Evolutionary conservation across 495 filamentous ascomycete genomes (phyloP).

Genomic region (Neurospora tetrasperma): DNA sequence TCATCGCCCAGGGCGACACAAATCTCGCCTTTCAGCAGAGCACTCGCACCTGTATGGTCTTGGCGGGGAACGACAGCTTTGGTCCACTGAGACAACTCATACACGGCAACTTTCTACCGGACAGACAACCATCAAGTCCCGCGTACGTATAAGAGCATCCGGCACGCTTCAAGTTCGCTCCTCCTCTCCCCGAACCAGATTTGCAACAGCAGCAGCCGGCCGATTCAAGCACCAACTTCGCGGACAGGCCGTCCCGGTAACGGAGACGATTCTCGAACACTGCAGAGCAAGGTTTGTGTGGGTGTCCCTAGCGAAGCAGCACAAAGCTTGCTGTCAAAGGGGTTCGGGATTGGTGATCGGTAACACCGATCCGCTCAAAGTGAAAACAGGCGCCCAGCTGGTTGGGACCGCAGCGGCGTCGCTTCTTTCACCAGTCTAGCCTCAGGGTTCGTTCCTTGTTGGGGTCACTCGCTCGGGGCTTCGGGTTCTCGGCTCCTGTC

Average conservation of each 20-base stretch:
- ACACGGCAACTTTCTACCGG: constrained; percentile 1
- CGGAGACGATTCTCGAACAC: background rate
- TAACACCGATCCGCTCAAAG: constrained; percentile 7
- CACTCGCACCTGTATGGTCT: constrained; percentile 9
- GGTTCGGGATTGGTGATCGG: constrained; percentile 7
- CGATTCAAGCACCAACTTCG: background rate
- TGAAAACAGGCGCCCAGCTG: background rate
- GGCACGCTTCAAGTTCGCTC: background rate
- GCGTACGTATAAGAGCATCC: constrained; percentile 1
- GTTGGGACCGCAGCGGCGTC: background rate
- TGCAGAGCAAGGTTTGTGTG: background rate
- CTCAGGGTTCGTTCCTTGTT: background rate
- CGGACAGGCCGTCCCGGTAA: background rate
- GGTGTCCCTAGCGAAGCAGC: constrained; percentile 7
- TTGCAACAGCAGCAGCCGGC: background rate
- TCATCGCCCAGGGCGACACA: constrained; percentile 21
- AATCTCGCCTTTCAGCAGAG: constrained; percentile 19
- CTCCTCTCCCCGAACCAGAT: background rate
- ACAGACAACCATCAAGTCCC: background rate
- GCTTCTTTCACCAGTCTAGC: background rate
- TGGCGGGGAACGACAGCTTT: constrained; percentile 20
- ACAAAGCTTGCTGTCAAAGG: constrained; percentile 11
- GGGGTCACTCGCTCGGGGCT: background rate
- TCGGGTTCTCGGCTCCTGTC: background rate
- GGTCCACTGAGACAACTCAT: constrained; percentile 4